These are phyloP conservation scores for Kalmanozyma brasiliensis DNA, from an alignment of 1,284 basidiomycete genomes.

Conservation along the genomic window DNA sequence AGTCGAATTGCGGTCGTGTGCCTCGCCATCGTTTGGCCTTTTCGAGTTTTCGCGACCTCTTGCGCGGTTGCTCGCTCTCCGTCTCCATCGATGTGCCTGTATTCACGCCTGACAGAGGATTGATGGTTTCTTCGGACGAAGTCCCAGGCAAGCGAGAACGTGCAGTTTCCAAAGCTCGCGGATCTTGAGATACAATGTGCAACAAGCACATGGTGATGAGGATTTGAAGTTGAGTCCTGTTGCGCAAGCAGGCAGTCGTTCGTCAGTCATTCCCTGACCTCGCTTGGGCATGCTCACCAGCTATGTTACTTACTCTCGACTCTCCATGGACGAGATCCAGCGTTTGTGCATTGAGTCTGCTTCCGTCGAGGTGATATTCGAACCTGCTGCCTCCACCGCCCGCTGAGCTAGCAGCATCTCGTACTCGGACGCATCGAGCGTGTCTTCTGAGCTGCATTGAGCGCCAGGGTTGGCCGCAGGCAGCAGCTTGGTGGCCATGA, in stretches of 20 bases:
- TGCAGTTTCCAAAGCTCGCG: constrained; percentile 31
- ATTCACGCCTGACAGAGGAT: neutral
- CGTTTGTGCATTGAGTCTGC: constrained; percentile 7
- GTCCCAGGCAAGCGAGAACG: constrained; percentile 8
- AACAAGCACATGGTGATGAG: constrained; percentile 40
- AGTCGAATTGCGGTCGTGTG: constrained; percentile 15
- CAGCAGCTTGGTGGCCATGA: constrained; percentile 1
- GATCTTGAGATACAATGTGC: constrained; percentile 38
- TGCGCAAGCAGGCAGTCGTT: neutral
- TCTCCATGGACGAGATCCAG: constrained; percentile 41
- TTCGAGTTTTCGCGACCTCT: constrained; percentile 40
- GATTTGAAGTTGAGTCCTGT: constrained; percentile 47
- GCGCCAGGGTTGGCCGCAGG: neutral
- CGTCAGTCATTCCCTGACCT: neutral
- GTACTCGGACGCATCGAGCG: constrained; percentile 6
- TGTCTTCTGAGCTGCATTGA: neutral
- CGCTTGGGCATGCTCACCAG: neutral
- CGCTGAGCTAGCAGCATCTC: constrained; percentile 15
- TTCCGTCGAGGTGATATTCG: neutral
- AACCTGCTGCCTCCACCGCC: constrained; percentile 2
- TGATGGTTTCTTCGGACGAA: neutral
- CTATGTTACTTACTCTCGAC: constrained; percentile 38
- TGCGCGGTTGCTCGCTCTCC: constrained; percentile 15
- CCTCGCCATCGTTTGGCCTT: constrained; percentile 44
- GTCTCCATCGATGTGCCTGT: neutral